Evolutionary conservation across 805 yeast genomes (phyloP).

Genomic region (Suhomyces prunicola): DNA sequence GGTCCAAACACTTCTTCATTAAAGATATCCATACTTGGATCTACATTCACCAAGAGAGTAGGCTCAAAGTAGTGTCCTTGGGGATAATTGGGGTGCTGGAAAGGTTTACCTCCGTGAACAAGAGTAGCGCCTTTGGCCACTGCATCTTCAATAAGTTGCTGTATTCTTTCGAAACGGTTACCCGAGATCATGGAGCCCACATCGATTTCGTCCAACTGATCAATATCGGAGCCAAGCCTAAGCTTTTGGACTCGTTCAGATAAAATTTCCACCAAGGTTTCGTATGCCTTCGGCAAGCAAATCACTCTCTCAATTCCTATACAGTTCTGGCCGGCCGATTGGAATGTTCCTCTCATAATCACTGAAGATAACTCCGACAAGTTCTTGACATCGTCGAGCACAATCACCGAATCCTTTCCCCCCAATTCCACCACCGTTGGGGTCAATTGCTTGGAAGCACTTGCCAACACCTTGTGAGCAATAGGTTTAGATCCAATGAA

Average conservation of each 20-base stretch:
- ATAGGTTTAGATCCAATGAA: constrained; percentile 96
- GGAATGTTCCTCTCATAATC: constrained; percentile 92
- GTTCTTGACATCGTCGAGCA: constrained; percentile 74
- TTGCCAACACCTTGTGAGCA: constrained; percentile 79
- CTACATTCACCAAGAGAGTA: constrained; percentile 80
- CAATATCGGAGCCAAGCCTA: constrained; percentile 87
- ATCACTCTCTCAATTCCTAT: constrained; percentile 95
- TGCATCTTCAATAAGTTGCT: constrained; percentile 67
- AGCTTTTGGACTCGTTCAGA: constrained; percentile 55
- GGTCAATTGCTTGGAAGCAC: constrained; percentile 83
- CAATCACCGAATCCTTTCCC: constrained; percentile 90
- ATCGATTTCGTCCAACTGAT: constrained; percentile 85
- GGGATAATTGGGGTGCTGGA: constrained; percentile 86
- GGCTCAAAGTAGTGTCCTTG: constrained; percentile 94
- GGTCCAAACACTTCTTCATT: constrained; percentile 96
- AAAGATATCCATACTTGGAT: constrained; percentile 70
- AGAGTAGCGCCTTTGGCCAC: constrained; percentile 78
- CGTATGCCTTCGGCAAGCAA: constrained; percentile 69
- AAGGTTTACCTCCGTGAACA: constrained; percentile 76
- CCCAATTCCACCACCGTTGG: constrained; percentile 97
- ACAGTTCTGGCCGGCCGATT: constrained; percentile 96
- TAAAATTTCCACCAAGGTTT: constrained; percentile 54
- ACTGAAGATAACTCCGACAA: constrained; percentile 58
- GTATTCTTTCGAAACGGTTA: constrained; percentile 66
- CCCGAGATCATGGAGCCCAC: constrained; percentile 94